Conservation (phyloP, 768 basidiomycete genomes). For the Russula dissimulans region DNA sequence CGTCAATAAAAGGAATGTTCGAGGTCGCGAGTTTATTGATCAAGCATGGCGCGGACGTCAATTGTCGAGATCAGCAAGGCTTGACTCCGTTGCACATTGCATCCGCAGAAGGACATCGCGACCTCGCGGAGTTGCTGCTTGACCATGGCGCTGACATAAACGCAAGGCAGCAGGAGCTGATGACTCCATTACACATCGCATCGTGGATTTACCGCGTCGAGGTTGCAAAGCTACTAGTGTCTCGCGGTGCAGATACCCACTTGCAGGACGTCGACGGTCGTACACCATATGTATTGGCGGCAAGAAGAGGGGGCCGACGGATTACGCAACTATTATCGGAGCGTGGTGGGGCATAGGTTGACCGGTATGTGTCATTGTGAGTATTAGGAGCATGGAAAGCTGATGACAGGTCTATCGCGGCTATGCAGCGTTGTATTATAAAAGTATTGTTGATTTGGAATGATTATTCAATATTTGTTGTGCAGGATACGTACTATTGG, state of each 20-base stretch:
- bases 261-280: background rate
- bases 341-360: background rate
- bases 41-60: background rate
- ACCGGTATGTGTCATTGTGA: too few species aligned
- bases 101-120: background rate
- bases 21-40: background rate
- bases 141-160: background rate
- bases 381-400: too few species aligned
- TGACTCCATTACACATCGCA: background rate
- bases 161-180: background rate
- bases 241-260: background rate
- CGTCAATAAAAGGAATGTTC: background rate
- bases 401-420: too few species aligned
- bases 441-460: too few species aligned
- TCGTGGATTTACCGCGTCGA: background rate
- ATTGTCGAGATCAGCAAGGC: background rate
- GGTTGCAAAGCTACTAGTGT: background rate
- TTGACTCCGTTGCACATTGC: background rate
- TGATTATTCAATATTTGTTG: too few species aligned
- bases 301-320: background rate
- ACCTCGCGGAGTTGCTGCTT: background rate
- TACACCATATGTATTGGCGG: background rate
- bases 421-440: too few species aligned
- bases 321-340: background rate
- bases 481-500: too few species aligned